phyloP scores from a whole-genome alignment of 306 rosid species.

The Carpinus fangiana region DNA sequence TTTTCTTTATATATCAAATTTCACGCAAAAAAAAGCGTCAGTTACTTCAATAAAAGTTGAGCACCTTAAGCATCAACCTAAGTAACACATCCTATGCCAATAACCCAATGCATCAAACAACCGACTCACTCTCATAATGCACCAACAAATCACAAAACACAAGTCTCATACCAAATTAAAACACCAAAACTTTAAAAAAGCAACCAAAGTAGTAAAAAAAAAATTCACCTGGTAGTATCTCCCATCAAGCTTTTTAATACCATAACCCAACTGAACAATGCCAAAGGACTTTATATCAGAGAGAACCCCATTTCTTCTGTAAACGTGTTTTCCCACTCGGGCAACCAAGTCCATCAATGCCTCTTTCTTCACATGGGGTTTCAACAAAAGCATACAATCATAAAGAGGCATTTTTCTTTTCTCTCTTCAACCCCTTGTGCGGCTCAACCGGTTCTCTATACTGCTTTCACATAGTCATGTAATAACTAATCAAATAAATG shows the following conservation, averaged over 20 bases:
- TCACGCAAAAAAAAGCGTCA: background rate
- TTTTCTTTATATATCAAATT: background rate
- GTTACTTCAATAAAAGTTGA: background rate
- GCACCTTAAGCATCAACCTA: background rate
- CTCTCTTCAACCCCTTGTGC: constrained; percentile 11
- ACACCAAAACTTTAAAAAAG: background rate
- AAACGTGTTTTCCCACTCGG: constrained; percentile 77
- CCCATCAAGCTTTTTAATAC: constrained; percentile 87
- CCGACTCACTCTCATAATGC: background rate
- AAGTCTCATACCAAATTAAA: background rate
- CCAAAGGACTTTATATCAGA: constrained; percentile 61
- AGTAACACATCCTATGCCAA: background rate
- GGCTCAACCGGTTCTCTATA: background rate
- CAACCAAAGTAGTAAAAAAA: background rate
- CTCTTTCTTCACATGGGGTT: constrained; percentile 58
- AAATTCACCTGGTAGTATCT: constrained; percentile 66
- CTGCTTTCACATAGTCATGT: background rate
- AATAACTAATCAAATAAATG: background rate
- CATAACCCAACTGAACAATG: constrained; percentile 77
- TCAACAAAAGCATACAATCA: constrained; percentile 77
- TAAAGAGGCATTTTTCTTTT: constrained; percentile 72
- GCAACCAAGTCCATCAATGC: constrained; percentile 57
- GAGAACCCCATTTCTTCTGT: constrained; percentile 74
- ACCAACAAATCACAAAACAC: background rate
- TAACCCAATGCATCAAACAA: background rate